These are phyloP conservation scores for Articulospora tetracladia DNA, from an alignment of 495 filamentous ascomycete genomes.

Conservation along the genomic window DNA sequence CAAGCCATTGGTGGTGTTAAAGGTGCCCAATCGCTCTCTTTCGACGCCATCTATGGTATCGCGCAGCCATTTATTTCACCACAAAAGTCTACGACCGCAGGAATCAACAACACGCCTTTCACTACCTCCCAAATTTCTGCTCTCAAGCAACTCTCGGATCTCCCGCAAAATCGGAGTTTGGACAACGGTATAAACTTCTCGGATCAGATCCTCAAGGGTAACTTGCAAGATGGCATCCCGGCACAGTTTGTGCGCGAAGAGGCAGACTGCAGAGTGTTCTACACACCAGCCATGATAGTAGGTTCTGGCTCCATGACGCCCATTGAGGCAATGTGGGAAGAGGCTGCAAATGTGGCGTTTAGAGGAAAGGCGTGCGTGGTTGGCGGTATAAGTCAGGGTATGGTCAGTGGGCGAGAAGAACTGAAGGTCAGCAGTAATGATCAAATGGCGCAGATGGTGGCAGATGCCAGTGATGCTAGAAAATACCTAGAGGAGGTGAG, in stretches of 20 bases:
- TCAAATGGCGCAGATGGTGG: not conserved
- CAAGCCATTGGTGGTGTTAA: constrained; percentile 25
- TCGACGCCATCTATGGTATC: not conserved
- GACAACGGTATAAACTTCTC: not conserved
- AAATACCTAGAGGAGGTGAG: not conserved
- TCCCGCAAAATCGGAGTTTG: not conserved
- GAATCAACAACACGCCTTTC: not conserved
- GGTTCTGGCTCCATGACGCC: not conserved
- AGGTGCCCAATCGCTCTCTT: not conserved
- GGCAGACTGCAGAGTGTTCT: constrained; percentile 50
- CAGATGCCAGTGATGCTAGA: not conserved
- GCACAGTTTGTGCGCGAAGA: constrained; percentile 42
- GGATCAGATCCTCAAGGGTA: not conserved
- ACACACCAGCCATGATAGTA: constrained; percentile 30
- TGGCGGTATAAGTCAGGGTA: constrained; percentile 1
- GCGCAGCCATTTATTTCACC: not conserved
- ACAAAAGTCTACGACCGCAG: not conserved
- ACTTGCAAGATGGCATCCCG: not conserved
- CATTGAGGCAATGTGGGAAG: not conserved
- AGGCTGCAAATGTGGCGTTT: constrained; percentile 6
- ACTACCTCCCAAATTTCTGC: not conserved
- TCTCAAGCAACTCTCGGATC: not conserved
- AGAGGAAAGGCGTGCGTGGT: not conserved
- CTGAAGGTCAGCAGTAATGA: not conserved
- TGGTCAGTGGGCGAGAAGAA: not conserved